Evolutionary conservation across 176 grass and related monocot species (phyloP).

Genomic region (Sorghum bicolor): DNA sequence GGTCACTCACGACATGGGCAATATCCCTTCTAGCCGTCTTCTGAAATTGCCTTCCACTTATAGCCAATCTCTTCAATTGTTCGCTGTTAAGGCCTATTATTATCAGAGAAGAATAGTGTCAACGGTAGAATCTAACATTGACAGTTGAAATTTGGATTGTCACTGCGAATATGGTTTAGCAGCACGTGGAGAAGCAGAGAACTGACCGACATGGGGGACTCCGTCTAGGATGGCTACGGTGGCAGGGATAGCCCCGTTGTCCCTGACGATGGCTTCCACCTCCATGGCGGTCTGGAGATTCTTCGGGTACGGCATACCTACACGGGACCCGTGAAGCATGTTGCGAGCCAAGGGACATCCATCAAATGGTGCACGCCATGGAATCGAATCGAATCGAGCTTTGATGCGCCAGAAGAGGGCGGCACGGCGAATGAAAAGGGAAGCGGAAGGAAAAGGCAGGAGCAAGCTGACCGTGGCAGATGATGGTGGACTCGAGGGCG

Average conservation of each 20-base stretch:
- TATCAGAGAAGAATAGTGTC: neutral
- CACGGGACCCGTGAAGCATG: neutral
- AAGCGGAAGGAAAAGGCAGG: neutral
- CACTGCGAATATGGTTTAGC: neutral
- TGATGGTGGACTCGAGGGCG: slow-evolving; percentile 91
- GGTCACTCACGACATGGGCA: slow-evolving; percentile 68
- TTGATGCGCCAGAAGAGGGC: neutral
- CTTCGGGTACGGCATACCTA: slow-evolving; percentile 93
- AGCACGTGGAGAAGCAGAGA: neutral
- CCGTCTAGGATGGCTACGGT: slow-evolving; percentile 89
- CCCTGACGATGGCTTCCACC: slow-evolving; percentile 78
- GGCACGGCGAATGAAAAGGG: neutral
- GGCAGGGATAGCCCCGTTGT: slow-evolving; percentile 69
- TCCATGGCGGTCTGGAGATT: slow-evolving; percentile 76
- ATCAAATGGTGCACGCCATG: neutral
- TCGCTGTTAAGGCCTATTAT: slow-evolving; percentile 56
- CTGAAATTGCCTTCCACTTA: slow-evolving; percentile 68
- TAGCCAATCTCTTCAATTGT: slow-evolving; percentile 76
- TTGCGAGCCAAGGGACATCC: neutral
- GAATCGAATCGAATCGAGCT: neutral
- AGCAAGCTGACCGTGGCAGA: slow-evolving; percentile 62
- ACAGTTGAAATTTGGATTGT: neutral
- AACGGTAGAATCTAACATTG: neutral
- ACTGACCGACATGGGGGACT: slow-evolving; percentile 60
- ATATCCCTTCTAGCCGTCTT: slow-evolving; percentile 93